A percentile compares a stretch with the other conserved stretches of the same genome.
Conservation (phyloP, 1,284 basidiomycete species). For the Trichosporon inkin region DNA sequence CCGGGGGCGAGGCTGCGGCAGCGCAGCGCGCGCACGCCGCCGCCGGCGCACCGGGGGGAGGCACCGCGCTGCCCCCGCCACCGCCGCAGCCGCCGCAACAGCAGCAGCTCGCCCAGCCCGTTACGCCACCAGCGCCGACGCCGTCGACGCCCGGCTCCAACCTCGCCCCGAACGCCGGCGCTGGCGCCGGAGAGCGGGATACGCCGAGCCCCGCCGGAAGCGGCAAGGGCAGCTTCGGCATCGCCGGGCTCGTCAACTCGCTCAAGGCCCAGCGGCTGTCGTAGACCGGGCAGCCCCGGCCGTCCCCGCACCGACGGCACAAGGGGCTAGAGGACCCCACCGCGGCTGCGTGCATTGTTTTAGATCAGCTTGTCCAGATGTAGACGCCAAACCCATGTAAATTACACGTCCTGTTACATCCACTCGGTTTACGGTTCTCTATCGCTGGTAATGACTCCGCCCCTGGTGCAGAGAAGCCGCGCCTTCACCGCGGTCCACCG, state of each 20-base stretch:
- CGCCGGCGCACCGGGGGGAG: not conserved
- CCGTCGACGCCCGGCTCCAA: not conserved
- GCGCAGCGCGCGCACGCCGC: not conserved
- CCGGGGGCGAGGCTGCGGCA: not conserved
- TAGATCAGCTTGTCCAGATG: too few relatives aligned
- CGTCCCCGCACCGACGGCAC: not conserved
- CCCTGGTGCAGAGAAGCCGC: too few relatives aligned
- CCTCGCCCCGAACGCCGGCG: not conserved
- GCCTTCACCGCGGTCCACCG: too few relatives aligned
- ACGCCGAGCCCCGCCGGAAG: not conserved
- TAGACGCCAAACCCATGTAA: too few relatives aligned
- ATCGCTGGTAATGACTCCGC: too few relatives aligned
- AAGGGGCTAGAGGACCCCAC: too few relatives aligned
- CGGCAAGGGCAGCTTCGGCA: not conserved
- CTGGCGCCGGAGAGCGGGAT: not conserved
- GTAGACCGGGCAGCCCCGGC: not conserved
- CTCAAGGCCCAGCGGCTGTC: conserved; percentile 3
- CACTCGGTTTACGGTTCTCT: too few relatives aligned
- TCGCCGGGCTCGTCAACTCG: conserved; percentile 1
- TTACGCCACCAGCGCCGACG: not conserved
- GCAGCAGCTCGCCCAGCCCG: not conserved
- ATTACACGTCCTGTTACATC: too few relatives aligned
- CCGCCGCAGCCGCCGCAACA: not conserved
- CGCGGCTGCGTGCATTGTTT: too few relatives aligned
- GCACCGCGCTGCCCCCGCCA: not conserved